Conservation (phyloP, 176 grass and related monocot genomes). For the Ananas comosus region DNA sequence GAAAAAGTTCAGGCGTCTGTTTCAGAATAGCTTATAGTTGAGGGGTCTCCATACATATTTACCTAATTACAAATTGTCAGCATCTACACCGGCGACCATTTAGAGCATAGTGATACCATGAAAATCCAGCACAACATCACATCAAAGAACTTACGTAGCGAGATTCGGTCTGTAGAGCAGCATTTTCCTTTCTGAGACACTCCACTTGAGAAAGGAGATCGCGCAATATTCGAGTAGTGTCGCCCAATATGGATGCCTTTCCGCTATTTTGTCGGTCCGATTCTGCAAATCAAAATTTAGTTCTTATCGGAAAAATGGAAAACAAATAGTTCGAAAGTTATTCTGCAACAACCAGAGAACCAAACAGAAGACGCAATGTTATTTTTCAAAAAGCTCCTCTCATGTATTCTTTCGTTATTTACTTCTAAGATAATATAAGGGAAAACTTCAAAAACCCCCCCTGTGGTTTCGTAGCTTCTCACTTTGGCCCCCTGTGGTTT, state of each 20-base stretch:
- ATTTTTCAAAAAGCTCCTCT: not conserved
- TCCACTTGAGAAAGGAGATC: conserved; percentile 56
- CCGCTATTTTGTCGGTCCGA: conserved; percentile 54
- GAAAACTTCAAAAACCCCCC: too few species aligned
- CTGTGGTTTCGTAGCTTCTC: too few species aligned
- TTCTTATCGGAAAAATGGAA: conserved; percentile 14
- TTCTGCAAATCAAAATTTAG: conserved; percentile 39
- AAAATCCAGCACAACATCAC: not conserved
- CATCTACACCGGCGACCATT: not conserved
- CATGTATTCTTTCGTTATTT: too few species aligned
- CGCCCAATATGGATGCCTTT: conserved; percentile 57
- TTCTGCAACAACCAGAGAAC: not conserved
- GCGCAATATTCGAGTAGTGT: conserved; percentile 45
- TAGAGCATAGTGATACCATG: not conserved
- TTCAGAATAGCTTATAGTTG: too few species aligned
- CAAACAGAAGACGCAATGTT: not conserved
- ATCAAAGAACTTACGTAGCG: conserved; percentile 55
- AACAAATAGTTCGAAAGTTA: not conserved
- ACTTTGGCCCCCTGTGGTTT: too few species aligned
- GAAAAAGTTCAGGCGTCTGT: too few species aligned
- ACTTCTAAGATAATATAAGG: too few species aligned
- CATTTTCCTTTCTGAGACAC: conserved; percentile 59
- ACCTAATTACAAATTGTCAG: too few species aligned
- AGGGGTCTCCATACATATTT: too few species aligned
- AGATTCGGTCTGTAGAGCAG: conserved; percentile 38